Evolutionary conservation across 2,329 filamentous ascomycete species (phyloP), one percentile per base, ranked within the genome.

Genomic region (Cercospora sojina): DNA sequence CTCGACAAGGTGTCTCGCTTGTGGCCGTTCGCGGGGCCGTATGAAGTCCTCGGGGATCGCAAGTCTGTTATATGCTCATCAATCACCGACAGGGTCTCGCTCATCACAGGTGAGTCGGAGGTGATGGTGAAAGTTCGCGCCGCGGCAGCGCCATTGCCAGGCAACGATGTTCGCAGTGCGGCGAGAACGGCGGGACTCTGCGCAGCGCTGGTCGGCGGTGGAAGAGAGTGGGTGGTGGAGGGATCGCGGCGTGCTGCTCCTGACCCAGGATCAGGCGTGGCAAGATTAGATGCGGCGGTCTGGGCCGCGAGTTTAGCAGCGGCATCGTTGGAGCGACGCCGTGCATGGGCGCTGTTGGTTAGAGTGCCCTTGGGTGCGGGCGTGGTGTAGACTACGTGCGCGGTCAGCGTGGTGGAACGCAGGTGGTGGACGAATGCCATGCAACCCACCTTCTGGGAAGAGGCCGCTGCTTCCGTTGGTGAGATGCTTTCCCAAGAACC

Each of bases 41-140:
- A 84, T 69, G 74, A 57, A 16, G 63, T 56, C 16, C 70, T 68
- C 68, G 87, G 85, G 25, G 86, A 83, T 76, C 84, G 86, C 81
- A 98, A 86, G 77, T 97, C 91, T 49, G 92, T 97, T 73, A 98
- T 97, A 77, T 97, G 94, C 79, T 98, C 94, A 77, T 98, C 90
- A 74, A 98, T 98, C 66, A 98, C 94, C 75, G 93, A 97, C 60
- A 98, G 81, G 0, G 94, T 97, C 78, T 98, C 93, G 77, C 93
- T 93, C 83, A 98, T 90, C 59, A 97, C 93, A 10, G 91, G 90
- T n/a, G 75, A 77, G 67, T 74, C 74, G 10, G 68, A 70, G 32
- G 69, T 70, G 64, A 75, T 71, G 62, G 67, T 67, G 59, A 67
- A 67, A 25, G 53, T 66, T 18, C 69, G 64, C 10, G 35, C 64